Evolutionary conservation across 192 early-diverging fungal genomes (phyloP), one percentile per base, ranked within the genome.

Genomic region (Mortierella alpina): DNA sequence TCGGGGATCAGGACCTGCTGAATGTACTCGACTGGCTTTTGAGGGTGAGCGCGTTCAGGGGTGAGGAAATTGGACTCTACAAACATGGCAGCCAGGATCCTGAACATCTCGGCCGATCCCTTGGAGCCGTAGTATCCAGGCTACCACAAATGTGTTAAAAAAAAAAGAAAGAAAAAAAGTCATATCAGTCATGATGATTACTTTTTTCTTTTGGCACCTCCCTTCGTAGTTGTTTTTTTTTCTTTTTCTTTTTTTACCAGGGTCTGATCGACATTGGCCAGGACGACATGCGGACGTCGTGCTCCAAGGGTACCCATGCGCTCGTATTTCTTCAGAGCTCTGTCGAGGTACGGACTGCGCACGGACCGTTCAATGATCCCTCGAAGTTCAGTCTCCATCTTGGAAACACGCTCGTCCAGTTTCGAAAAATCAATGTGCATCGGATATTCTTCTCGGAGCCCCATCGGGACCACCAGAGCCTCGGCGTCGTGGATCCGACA

Each of bases 81-180:
- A 22, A 84, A 86, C 42, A 86, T 39, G 6, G 41, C 40, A 0
- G 54, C 69, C 9, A 89, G 61, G 4, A 77, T 64, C 52, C 77
- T 72, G 17, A 75, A 54, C 7, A 89, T 73, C 13, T 66, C 62
- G 4, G 66, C 66, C 10, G 85, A 65, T 0, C 88, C 88, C 57
- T 84, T 84, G 4, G 86, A 74, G 7, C 88, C 88, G 75, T 89
- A 89, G 47, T 89, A 89, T 11, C 88, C 88, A 17, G 88, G 86
- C 84, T 86, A 22, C 31, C 6, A 5, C 13, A 14, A 46, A 40
- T 64, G 2, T 23, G 41, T 23, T 6, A 54, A 51, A 47, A 14
- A 18, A 45, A 66, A 50, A 57, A n/a, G 53, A 53, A 18, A 1
- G n/a, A 18, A 59, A 42, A 59, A 62, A 40, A 20, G 68, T 46